These are phyloP conservation scores for Alternaria consortialis DNA, from an alignment of 2,329 filamentous ascomycete genomes.

Conservation along the genomic window DNA sequence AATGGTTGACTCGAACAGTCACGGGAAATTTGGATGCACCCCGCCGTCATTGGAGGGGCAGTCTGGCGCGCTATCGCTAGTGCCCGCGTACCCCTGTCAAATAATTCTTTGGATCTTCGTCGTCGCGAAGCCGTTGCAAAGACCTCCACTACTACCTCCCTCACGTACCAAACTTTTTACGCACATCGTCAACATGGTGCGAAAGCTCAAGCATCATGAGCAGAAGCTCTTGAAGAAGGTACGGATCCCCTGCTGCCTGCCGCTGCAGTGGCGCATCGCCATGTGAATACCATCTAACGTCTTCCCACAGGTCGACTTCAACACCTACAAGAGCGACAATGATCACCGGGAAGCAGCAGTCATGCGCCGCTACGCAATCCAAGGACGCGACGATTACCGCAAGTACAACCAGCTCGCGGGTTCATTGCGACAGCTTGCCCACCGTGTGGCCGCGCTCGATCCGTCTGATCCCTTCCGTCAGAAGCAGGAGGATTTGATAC, in stretches of 20 bases:
- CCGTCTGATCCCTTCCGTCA: slow-evolving; percentile 80
- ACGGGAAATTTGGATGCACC: slow-evolving; percentile 22
- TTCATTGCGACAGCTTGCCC: slow-evolving; percentile 87
- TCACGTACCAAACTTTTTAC: neutral
- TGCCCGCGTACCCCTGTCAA: slow-evolving; percentile 20
- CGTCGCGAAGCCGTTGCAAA: slow-evolving; percentile 6
- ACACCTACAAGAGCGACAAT: slow-evolving; percentile 89
- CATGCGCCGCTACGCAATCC: slow-evolving; percentile 86
- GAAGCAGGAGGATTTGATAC: slow-evolving; percentile 85
- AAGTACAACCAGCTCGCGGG: slow-evolving; percentile 58
- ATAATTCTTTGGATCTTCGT: slow-evolving; percentile 28
- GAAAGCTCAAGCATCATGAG: slow-evolving; percentile 93
- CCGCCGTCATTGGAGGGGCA: slow-evolving; percentile 21
- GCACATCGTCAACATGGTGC: slow-evolving; percentile 71
- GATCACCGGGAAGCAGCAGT: slow-evolving; percentile 84
- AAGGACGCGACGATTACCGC: slow-evolving; percentile 81
- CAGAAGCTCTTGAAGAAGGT: slow-evolving; percentile 84
- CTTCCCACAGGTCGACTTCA: slow-evolving; percentile 75
- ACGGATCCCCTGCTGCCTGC: neutral
- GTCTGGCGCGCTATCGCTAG: slow-evolving; percentile 22
- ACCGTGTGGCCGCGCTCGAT: slow-evolving; percentile 81
- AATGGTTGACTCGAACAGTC: slow-evolving; percentile 8
- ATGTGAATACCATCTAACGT: neutral
- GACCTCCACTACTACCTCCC: neutral
- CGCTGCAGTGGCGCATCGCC: neutral